Evolutionary conservation across 345 rosid genomes (phyloP).

Genomic region (Populus pruinosa): DNA sequence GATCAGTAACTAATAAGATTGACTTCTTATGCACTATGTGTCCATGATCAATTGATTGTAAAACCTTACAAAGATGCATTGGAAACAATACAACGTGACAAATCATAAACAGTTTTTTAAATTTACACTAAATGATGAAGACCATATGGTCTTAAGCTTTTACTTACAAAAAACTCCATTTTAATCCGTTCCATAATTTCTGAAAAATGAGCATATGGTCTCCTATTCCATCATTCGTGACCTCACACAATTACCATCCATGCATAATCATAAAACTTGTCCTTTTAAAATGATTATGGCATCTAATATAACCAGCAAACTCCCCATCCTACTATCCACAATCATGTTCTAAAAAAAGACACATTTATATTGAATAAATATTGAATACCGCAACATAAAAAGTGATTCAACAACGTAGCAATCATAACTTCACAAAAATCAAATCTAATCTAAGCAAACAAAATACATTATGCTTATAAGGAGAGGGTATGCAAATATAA

Average conservation of each 20-base stretch:
- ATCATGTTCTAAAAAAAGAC: too few species aligned
- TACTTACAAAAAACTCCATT: background rate
- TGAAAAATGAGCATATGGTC: background rate
- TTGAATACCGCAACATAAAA: background rate
- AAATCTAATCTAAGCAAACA: constrained; percentile 2
- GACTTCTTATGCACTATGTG: background rate
- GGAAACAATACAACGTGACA: background rate
- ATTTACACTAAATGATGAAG: background rate
- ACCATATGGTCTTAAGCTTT: background rate
- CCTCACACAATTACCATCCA: background rate
- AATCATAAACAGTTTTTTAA: background rate
- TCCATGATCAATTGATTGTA: background rate
- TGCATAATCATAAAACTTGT: background rate
- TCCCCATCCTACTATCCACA: background rate
- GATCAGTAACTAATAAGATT: background rate
- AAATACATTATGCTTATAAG: background rate
- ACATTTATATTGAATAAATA: background rate
- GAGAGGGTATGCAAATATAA: background rate
- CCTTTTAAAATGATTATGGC: background rate
- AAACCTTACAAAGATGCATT: background rate
- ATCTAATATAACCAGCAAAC: background rate
- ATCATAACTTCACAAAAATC: background rate
- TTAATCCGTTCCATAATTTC: background rate
- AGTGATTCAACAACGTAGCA: background rate
- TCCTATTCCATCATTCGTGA: background rate